These are phyloP conservation scores for Paulownia fortunei DNA, from an alignment of 257 asterid genomes.

Conservation along the genomic window DNA sequence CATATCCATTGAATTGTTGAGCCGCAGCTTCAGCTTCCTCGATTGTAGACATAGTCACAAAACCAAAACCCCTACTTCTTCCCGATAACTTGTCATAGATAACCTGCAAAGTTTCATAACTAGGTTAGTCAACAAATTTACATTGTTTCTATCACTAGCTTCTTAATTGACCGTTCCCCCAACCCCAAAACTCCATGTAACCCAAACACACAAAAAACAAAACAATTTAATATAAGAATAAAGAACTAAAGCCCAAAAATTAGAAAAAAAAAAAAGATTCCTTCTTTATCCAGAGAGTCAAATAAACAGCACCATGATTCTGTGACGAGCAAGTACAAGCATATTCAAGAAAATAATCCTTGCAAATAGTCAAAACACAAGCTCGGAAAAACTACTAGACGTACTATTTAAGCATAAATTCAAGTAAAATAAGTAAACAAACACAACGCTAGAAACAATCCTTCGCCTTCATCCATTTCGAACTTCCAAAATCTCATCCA, in stretches of 20 bases:
- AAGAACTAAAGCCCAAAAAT: too few species aligned
- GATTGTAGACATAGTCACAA: constrained; percentile 77
- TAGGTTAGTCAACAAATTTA: neutral
- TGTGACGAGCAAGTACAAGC: too few species aligned
- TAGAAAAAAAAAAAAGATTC: neutral
- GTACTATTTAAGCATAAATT: neutral
- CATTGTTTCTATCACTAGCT: neutral
- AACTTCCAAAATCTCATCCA: neutral
- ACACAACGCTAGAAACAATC: neutral
- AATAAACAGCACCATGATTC: neutral
- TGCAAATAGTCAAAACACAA: neutral
- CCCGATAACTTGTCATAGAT: constrained; percentile 84
- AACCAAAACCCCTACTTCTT: constrained; percentile 95
- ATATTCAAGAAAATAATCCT: constrained; percentile 5
- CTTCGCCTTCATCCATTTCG: neutral
- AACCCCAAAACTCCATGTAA: neutral
- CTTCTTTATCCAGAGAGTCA: neutral
- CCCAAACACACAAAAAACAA: neutral
- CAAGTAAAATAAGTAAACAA: too few species aligned
- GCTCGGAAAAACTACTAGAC: neutral
- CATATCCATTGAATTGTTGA: constrained; percentile 85
- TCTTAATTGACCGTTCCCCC: neutral
- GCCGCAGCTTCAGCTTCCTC: constrained; percentile 80
- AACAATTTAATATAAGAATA: too few species aligned
- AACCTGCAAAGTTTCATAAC: constrained; percentile 60